phyloP scores from a whole-genome alignment of 2,329 filamentous ascomycete genomes.

The Endoconidiophora polonica region DNA sequence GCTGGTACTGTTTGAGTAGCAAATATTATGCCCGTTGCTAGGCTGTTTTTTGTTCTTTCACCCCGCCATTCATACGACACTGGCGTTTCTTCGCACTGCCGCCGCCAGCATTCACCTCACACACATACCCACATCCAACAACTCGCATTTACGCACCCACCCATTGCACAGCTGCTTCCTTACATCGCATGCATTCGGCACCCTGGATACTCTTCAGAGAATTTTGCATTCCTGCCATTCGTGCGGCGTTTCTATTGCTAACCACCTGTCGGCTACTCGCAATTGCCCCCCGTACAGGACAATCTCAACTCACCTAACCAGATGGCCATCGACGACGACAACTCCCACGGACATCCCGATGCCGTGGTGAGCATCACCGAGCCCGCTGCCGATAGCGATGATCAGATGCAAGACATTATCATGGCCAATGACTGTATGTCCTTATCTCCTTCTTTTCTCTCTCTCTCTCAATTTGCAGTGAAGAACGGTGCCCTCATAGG shows the following conservation, averaged over 20 bases:
- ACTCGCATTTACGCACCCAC: background rate
- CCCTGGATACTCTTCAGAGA: background rate
- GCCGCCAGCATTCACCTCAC: background rate
- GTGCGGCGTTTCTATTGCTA: background rate
- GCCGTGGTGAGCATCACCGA: conserved; percentile 6
- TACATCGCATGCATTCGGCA: background rate
- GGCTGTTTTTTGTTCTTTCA: background rate
- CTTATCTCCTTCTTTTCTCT: background rate
- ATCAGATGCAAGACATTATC: conserved; percentile 7
- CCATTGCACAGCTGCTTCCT: background rate
- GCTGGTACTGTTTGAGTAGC: no score
- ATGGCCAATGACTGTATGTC: conserved; percentile 12
- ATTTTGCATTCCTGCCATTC: background rate
- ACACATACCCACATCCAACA: conserved; percentile 1
- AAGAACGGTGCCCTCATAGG: background rate
- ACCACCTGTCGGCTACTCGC: background rate
- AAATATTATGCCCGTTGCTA: no score
- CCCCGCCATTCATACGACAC: background rate
- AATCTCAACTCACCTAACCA: conserved; percentile 4
- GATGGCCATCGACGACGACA: conserved; percentile 11
- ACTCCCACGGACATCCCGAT: conserved; percentile 7
- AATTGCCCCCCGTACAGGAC: conserved; percentile 1
- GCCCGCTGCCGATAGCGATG: conserved; percentile 6
- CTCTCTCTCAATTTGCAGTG: background rate
- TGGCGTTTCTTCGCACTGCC: background rate